Conservation (phyloP, 352 stramenopile species). For the Phytophthora podocarpi region DNA sequence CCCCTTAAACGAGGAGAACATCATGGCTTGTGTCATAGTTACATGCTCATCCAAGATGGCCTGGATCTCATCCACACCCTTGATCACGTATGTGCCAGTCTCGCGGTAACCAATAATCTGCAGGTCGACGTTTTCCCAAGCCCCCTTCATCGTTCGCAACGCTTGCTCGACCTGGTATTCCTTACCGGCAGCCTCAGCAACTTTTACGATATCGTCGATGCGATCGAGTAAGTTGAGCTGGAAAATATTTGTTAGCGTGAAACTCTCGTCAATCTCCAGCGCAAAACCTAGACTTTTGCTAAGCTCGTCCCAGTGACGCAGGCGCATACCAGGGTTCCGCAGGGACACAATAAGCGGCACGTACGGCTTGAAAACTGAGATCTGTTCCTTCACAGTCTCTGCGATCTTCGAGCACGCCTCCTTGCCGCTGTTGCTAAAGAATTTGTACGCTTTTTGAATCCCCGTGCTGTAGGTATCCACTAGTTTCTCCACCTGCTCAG, state of each 20-base stretch:
- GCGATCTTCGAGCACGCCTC: constrained; percentile 90
- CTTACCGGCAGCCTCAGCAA: constrained; percentile 93
- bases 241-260: constrained; percentile 87
- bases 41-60: constrained; percentile 95
- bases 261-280: constrained; percentile 89
- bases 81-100: constrained; percentile 95
- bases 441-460: constrained; percentile 93
- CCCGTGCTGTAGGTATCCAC: constrained; percentile 85
- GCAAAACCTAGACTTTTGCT: constrained; percentile 78
- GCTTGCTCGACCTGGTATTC: constrained; percentile 95
- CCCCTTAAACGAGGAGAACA: constrained; percentile 95
- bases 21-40: constrained; percentile 96
- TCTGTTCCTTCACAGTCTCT: constrained; percentile 91
- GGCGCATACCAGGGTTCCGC: constrained; percentile 93
- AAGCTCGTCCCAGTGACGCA: constrained; percentile 94
- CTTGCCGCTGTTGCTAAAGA: constrained; percentile 90
- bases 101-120: constrained; percentile 91
- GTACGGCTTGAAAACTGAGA: constrained; percentile 93
- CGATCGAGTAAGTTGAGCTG: constrained; percentile 85
- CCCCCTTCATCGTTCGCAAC: constrained; percentile 92
- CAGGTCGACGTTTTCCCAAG: constrained; percentile 92
- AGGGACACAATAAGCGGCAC: constrained; percentile 92
- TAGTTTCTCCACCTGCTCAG: constrained; percentile 92
- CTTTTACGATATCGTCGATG: constrained; percentile 92
- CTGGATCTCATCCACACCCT: constrained; percentile 95